These are phyloP conservation scores for Trichosporon sp. DNA, from an alignment of 1,284 basidiomycete genomes.

Conservation along the genomic window DNA sequence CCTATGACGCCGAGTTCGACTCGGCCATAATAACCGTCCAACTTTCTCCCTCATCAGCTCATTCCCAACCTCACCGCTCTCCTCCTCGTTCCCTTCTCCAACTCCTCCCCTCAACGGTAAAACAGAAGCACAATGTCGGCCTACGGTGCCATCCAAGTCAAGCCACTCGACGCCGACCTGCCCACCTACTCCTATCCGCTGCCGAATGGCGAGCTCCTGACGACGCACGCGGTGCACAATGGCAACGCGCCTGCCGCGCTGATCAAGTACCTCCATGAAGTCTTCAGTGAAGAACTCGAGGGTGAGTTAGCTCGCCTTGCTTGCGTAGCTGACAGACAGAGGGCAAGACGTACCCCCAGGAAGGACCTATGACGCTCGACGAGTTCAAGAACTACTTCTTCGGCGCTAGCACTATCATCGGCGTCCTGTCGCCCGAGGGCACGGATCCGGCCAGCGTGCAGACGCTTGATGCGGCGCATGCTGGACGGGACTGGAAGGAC, in stretches of 20 bases:
- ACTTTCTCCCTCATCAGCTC: background rate
- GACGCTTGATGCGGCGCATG: conserved; percentile 43
- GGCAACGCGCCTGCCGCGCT: conserved; percentile 62
- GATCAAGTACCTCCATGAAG: conserved; percentile 64
- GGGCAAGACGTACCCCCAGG: conserved; percentile 82
- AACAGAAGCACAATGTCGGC: conserved; percentile 44
- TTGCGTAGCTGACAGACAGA: conserved; percentile 33
- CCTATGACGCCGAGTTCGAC: conserved; percentile 11
- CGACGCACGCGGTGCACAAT: conserved; percentile 69
- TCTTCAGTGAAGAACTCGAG: conserved; percentile 74
- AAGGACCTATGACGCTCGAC: conserved; percentile 62
- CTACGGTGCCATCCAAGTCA: conserved; percentile 59
- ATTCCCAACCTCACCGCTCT: background rate
- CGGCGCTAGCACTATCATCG: conserved; percentile 73
- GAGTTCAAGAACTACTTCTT: conserved; percentile 72
- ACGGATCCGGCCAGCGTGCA: conserved; percentile 34
- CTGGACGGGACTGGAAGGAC: conserved; percentile 64
- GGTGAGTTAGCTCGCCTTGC: conserved; percentile 44
- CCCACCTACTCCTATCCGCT: conserved; percentile 52
- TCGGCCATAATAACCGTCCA: background rate
- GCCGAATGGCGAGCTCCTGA: conserved; percentile 46
- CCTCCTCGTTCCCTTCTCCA: background rate
- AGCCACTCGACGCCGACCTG: conserved; percentile 45
- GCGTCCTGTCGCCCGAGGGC: conserved; percentile 58
- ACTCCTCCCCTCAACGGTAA: background rate